These are phyloP conservation scores for Rubia tinctorum DNA, from an alignment of 305 asterid species.

Conservation along the genomic window DNA sequence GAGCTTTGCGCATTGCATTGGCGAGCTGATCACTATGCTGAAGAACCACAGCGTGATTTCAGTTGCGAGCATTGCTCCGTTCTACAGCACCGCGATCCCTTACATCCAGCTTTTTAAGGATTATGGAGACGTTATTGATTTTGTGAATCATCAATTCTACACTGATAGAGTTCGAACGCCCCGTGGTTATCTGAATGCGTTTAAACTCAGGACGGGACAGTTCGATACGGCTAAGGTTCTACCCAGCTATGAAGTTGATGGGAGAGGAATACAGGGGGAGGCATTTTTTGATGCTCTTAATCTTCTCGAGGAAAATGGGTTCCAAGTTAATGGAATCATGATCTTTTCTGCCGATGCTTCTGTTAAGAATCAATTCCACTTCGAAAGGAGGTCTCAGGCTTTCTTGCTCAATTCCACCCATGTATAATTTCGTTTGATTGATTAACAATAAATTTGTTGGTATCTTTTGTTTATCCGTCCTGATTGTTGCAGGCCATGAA, in stretches of 20 bases:
- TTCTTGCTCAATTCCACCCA: slow-evolving; percentile 43
- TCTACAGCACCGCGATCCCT: slow-evolving; percentile 38
- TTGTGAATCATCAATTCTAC: slow-evolving; percentile 63
- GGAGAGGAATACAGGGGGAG: slow-evolving; percentile 78
- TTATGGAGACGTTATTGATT: slow-evolving; percentile 46
- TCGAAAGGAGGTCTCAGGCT: slow-evolving; percentile 47
- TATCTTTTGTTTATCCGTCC: not conserved
- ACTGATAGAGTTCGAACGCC: slow-evolving; percentile 52
- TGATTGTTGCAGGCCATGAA: too few relatives aligned
- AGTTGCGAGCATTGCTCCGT: slow-evolving; percentile 64
- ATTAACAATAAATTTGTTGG: too few relatives aligned
- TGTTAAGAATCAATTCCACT: slow-evolving; percentile 33
- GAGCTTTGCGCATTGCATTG: slow-evolving; percentile 60
- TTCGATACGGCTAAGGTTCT: slow-evolving; percentile 43
- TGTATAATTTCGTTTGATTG: not conserved
- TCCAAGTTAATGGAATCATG: slow-evolving; percentile 54
- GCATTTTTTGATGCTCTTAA: slow-evolving; percentile 49
- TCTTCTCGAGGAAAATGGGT: slow-evolving; percentile 43
- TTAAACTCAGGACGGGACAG: slow-evolving; percentile 32
- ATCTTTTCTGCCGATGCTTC: slow-evolving; percentile 81
- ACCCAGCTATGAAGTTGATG: slow-evolving; percentile 67
- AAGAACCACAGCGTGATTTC: slow-evolving; percentile 56
- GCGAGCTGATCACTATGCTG: slow-evolving; percentile 48
- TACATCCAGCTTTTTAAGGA: slow-evolving; percentile 36
- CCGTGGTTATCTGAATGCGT: slow-evolving; percentile 36